Percentiles rank a stretch among this genome's conserved stretches.
These are phyloP conservation scores for Fusarium staphyleae DNA, from an alignment of 2,329 filamentous ascomycete genomes.

Conservation along the genomic window DNA sequence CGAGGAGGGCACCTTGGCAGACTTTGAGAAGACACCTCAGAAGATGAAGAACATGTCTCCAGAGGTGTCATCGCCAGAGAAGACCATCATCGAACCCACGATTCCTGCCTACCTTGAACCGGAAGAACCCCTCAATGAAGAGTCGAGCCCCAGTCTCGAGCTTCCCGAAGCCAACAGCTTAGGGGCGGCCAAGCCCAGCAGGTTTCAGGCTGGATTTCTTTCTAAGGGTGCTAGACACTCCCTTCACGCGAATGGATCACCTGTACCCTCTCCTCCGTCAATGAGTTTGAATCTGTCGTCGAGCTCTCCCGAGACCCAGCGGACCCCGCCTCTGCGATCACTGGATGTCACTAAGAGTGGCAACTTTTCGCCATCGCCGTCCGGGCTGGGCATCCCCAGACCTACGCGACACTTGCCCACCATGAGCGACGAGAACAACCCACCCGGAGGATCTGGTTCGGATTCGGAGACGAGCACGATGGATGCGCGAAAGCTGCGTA, in stretches of 20 bases:
- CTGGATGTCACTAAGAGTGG: constrained; percentile 60
- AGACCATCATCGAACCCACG: constrained; percentile 45
- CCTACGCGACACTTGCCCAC: constrained; percentile 48
- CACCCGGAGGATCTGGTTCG: constrained; percentile 54
- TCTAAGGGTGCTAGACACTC: constrained; percentile 59
- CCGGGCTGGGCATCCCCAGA: constrained; percentile 41
- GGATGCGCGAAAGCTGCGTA: constrained; percentile 62
- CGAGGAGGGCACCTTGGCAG: constrained; percentile 82
- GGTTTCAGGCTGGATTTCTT: constrained; percentile 90
- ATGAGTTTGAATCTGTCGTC: constrained; percentile 66
- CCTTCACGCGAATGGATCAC: constrained; percentile 62
- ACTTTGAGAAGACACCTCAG: constrained; percentile 90
- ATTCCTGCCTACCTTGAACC: constrained; percentile 34
- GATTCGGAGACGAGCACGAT: constrained; percentile 60
- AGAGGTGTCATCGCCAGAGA: constrained; percentile 47
- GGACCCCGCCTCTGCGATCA: constrained; percentile 56
- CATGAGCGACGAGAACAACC: constrained; percentile 60
- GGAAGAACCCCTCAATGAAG: constrained; percentile 49
- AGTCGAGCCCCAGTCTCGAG: constrained; percentile 66
- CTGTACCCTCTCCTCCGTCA: constrained; percentile 62
- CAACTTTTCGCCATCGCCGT: constrained; percentile 56
- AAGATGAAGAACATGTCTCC: constrained; percentile 65
- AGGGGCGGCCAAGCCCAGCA: constrained; percentile 63
- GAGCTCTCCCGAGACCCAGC: constrained; percentile 41
- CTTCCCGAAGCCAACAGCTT: constrained; percentile 52